Percentiles rank a stretch among this genome's conserved stretches.
Conservation (phyloP, 1,284 basidiomycete genomes). For the Lentinula novae-zelandiae region DNA sequence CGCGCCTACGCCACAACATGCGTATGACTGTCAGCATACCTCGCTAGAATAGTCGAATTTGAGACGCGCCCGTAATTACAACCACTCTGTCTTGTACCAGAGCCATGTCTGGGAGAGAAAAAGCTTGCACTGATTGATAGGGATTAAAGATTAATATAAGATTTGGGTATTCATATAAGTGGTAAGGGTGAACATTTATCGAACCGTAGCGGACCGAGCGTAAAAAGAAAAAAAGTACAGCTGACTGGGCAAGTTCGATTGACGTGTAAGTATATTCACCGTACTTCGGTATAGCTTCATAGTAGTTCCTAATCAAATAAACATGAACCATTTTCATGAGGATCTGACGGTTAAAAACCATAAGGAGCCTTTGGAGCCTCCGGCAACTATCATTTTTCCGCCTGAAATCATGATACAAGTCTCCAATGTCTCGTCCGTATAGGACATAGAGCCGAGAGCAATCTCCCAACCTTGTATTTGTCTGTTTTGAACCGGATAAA, state of each 20-base stretch:
- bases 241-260: not conserved
- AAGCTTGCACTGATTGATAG: too few relatives aligned
- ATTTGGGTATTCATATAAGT: too few relatives aligned
- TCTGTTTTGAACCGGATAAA: not conserved
- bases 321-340: not conserved
- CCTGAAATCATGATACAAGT: conserved; percentile 38
- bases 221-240: not conserved
- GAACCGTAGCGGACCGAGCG: not conserved
- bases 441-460: not conserved
- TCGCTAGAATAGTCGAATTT: not conserved
- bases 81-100: conserved; percentile 27
- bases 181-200: too few relatives aligned
- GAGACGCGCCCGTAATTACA: not conserved
- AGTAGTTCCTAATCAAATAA: not conserved
- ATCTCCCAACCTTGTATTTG: conserved; percentile 7
- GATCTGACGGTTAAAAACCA: conserved; percentile 29
- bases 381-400: conserved; percentile 40
- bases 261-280: too few relatives aligned
- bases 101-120: not conserved
- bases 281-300: too few relatives aligned
- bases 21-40: conserved; percentile 45
- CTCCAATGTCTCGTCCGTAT: not conserved
- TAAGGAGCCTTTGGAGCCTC: conserved; percentile 31
- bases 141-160: too few relatives aligned
- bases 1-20: conserved; percentile 47